These are phyloP conservation scores for Ogataea nakhonphanomensis DNA, from an alignment of 805 yeast genomes.

Conservation along the genomic window DNA sequence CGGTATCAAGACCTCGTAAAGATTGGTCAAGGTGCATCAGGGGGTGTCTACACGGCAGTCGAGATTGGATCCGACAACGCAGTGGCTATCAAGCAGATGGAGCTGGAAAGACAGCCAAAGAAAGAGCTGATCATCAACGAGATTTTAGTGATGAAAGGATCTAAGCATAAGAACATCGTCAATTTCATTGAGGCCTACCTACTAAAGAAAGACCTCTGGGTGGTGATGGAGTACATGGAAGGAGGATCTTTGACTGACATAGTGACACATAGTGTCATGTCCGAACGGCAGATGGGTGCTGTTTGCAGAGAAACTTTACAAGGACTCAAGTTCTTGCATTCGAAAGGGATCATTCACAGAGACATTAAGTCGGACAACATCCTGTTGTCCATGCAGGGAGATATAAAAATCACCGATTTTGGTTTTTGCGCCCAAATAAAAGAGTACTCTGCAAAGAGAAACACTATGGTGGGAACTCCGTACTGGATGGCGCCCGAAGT, in stretches of 20 bases:
- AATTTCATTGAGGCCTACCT: slow-evolving; percentile 86
- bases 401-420: slow-evolving; percentile 85
- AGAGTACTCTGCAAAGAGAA: slow-evolving; percentile 67
- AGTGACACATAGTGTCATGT: slow-evolving; percentile 81
- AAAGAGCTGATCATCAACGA: slow-evolving; percentile 94
- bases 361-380: slow-evolving; percentile 96
- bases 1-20: slow-evolving; percentile 68
- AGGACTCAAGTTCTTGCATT: slow-evolving; percentile 85
- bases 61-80: slow-evolving; percentile 50
- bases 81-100: slow-evolving; percentile 97
- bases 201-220: slow-evolving; percentile 84
- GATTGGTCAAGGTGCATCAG: slow-evolving; percentile 98
- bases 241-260: slow-evolving; percentile 97
- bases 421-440: slow-evolving; percentile 78
- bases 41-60: slow-evolving; percentile 91
- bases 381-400: slow-evolving; percentile 75
- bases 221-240: slow-evolving; percentile 98
- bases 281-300: slow-evolving; percentile 93
- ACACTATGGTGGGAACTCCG: slow-evolving; percentile 87
- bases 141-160: slow-evolving; percentile 91
- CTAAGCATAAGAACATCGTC: slow-evolving; percentile 87
- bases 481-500: slow-evolving; percentile 93
- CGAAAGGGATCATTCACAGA: slow-evolving; percentile 90
- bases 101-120: slow-evolving; percentile 89
- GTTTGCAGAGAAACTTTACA: slow-evolving; percentile 87